Conservation (phyloP, 228 moss, liverwort and hornwort species). For the Sphagnum fallax region DNA sequence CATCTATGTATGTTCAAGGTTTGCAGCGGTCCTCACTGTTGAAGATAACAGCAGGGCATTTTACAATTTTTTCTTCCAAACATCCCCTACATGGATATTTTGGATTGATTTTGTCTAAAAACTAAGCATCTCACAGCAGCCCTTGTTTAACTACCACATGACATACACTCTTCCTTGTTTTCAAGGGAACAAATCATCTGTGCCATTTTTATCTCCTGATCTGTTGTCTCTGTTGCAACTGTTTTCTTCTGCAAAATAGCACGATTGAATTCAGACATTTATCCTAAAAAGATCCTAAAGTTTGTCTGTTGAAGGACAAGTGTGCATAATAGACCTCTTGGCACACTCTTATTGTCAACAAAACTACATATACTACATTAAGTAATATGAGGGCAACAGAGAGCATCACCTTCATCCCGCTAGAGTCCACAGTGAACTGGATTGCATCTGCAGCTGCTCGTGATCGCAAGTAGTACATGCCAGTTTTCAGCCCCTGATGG, state of each 20-base stretch:
- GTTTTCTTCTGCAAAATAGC: slow-evolving; percentile 27
- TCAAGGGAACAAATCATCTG: slow-evolving; percentile 77
- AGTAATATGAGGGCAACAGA: not conserved
- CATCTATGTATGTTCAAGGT: no score
- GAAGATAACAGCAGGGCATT: no score
- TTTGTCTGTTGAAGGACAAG: not conserved
- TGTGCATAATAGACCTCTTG: no score
- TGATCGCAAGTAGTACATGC: slow-evolving; percentile 94
- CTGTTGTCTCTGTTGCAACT: slow-evolving; percentile 4
- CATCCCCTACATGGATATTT: no score
- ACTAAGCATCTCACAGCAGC: not conserved
- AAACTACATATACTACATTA: no score
- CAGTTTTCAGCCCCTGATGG: slow-evolving; percentile 73
- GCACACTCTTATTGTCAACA: no score
- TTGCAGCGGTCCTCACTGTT: no score
- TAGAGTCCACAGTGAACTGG: slow-evolving; percentile 76
- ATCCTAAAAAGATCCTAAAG: not conserved
- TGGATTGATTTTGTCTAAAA: no score
- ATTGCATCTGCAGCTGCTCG: slow-evolving; percentile 91
- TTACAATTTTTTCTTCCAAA: no score
- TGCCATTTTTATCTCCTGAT: slow-evolving; percentile 40
- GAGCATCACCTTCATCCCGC: slow-evolving; percentile 37
- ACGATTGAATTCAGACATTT: not conserved
- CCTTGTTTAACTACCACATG: slow-evolving; percentile 43
- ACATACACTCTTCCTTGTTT: slow-evolving; percentile 66